These are phyloP conservation scores for Geosiphon pyriformis DNA, from an alignment of 192 early-diverging fungal genomes.

Conservation along the genomic window DNA sequence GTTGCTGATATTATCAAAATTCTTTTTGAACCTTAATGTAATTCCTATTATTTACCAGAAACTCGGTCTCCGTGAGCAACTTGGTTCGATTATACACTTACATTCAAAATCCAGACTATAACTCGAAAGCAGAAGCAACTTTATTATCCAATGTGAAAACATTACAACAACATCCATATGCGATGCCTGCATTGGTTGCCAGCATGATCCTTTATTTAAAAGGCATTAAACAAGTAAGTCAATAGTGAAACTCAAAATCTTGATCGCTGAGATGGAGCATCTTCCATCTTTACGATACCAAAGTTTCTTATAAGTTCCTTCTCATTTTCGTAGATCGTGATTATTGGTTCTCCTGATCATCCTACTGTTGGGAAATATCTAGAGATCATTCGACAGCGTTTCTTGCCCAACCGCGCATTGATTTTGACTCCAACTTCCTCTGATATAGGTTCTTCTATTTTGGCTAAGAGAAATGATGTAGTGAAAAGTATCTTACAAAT, in stretches of 20 bases:
- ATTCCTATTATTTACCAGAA: slow-evolving; percentile 24
- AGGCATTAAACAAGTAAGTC: slow-evolving; percentile 41
- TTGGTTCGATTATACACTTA: slow-evolving; percentile 45
- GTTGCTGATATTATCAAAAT: background rate
- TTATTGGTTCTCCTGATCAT: slow-evolving; percentile 24
- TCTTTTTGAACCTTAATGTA: background rate
- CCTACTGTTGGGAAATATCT: slow-evolving; percentile 26
- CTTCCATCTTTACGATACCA: background rate
- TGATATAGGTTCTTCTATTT: background rate
- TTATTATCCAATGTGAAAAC: slow-evolving; percentile 25
- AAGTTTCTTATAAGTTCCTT: no score
- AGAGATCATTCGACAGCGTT: slow-evolving; percentile 23
- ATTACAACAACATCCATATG: slow-evolving; percentile 32
- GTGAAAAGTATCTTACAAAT: slow-evolving; percentile 28
- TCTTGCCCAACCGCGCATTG: slow-evolving; percentile 35
- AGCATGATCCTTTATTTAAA: slow-evolving; percentile 29
- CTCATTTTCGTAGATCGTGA: slow-evolving; percentile 25
- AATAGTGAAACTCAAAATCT: background rate
- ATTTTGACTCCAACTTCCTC: background rate
- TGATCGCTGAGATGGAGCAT: no score
- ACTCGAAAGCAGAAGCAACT: slow-evolving; percentile 30
- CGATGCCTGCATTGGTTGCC: slow-evolving; percentile 41
- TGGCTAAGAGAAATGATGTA: slow-evolving; percentile 24
- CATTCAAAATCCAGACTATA: slow-evolving; percentile 28
- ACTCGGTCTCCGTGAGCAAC: slow-evolving; percentile 50